phyloP scores from a whole-genome alignment of 306 rosid genomes.

The Corylus heterophylla region DNA sequence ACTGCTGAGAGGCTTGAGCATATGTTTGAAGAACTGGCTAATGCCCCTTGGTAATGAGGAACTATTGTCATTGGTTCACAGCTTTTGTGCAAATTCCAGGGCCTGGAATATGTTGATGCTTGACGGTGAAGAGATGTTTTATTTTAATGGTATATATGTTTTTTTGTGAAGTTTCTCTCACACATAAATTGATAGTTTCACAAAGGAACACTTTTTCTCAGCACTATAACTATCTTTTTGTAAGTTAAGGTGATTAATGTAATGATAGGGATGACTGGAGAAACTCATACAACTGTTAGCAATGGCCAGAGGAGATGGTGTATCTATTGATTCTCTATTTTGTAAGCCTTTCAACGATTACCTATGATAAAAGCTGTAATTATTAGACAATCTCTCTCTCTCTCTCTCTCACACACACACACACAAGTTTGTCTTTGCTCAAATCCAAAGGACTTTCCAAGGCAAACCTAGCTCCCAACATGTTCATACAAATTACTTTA shows the following conservation, averaged over 20 bases:
- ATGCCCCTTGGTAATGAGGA: conserved; percentile 50
- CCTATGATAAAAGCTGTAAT: background rate
- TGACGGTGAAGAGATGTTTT: background rate
- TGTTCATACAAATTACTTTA: background rate
- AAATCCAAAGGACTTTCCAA: background rate
- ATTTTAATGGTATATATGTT: background rate
- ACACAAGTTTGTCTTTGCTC: background rate
- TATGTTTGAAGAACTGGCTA: conserved; percentile 41
- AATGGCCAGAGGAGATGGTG: background rate
- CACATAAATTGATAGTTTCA: background rate
- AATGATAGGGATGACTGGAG: background rate
- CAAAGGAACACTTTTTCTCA: background rate
- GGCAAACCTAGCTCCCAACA: background rate
- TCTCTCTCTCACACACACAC: background rate
- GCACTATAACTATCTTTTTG: background rate
- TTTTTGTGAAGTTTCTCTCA: background rate
- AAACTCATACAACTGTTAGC: background rate
- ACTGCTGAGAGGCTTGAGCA: conserved; percentile 26
- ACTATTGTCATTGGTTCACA: background rate
- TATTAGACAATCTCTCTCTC: background rate
- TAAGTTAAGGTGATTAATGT: too few relatives aligned
- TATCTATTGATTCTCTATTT: conserved; percentile 5
- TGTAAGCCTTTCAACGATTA: background rate
- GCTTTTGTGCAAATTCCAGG: background rate
- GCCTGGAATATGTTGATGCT: background rate